Evolutionary conservation across 345 rosid species (phyloP), one percentile per base, ranked within the genome.

Genomic region (Brassica cretica): DNA sequence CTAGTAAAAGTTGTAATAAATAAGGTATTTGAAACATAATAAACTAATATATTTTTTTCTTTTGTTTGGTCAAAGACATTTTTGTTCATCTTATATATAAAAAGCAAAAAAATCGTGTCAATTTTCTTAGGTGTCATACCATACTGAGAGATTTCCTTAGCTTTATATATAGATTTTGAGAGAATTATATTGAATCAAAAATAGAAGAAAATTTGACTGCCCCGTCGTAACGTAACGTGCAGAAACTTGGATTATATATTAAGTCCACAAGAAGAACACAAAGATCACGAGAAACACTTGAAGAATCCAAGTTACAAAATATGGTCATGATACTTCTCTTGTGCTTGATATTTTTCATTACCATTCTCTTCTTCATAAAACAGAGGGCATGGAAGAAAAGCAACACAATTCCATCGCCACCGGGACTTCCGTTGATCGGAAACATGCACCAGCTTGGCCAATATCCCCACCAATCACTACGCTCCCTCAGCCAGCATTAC

Each of bases 371-470:
- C 55, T 33, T 68, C 2, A 78, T 29, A 6, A 78, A 67, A 24
- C 41, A 32, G 64, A 19, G 5, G 15, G 21, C 55, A 18, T 8
- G 69, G 62, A 77, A 77, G 56, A 81, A 51, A 67, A 4, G 5
- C 51, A 62, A 41, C 5, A 18, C n/a, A 8, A 86, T 86, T 11
- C 87, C 91, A 0, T 88, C 93, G 6, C 94, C 91, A 8, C 68
- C 76, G 21, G 73, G 77, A 66, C 87, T 89, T 33, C 90, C 90
- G 3, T 6, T 89, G 41, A 55, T 89, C 2, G 97, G 97, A 60
- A 88, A 89, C 84, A 85, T 91, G 70, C 89, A 84, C 64, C 88
- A 84, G 46, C 69, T 89, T 1, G 89, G 92, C 7, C 16, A 2
- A 39, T 7, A 75, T 63, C 84, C 89, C n/a, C 94, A 89, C 75